Percentiles rank a stretch among this genome's conserved stretches.
phyloP scores from a whole-genome alignment of 164 flowering plant genomes.

The Nelumbo lutea region DNA sequence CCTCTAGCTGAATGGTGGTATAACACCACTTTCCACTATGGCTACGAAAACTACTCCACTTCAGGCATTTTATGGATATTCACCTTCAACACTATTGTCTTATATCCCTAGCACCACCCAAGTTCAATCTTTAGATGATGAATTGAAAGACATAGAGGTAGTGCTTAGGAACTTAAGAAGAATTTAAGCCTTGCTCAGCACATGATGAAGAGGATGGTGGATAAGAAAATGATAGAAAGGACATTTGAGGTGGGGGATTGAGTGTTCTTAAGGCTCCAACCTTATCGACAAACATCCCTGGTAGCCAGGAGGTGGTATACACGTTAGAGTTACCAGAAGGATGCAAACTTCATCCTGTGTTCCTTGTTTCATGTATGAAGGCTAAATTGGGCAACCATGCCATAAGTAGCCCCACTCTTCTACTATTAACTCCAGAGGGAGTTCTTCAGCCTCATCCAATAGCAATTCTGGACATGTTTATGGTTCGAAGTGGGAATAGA shows the following conservation, averaged over 20 bases:
- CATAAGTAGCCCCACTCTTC: background rate
- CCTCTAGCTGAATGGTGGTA: slow-evolving; percentile 4
- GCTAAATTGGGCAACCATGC: background rate
- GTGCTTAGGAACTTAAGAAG: background rate
- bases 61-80: background rate
- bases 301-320: background rate
- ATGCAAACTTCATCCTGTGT: background rate
- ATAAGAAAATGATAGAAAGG: background rate
- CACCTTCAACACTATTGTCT: background rate
- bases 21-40: background rate
- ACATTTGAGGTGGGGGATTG: background rate
- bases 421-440: background rate
- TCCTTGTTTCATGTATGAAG: background rate
- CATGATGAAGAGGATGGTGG: background rate
- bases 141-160: background rate
- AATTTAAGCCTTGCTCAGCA: background rate
- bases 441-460: background rate
- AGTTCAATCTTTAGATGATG: background rate
- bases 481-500: background rate
- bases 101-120: background rate
- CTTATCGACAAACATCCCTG: background rate
- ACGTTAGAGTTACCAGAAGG: background rate
- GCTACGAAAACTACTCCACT: background rate
- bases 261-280: background rate
- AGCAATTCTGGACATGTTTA: background rate